Conservation (phyloP, 108 stramenopile genomes). For the Asterionellopsis glacialis region DNA sequence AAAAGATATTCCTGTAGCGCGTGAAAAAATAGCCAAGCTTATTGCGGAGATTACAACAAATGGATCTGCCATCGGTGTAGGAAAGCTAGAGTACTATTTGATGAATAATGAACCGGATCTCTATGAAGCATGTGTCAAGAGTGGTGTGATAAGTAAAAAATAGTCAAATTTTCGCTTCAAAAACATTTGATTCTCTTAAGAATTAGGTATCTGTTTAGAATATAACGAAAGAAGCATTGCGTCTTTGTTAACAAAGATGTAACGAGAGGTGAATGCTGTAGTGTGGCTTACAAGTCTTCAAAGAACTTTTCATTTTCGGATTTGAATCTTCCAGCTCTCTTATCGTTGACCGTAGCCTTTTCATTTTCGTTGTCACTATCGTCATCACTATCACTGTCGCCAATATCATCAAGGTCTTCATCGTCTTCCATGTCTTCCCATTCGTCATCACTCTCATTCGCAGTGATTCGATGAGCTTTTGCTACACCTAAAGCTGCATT, state of each 20-base stretch:
- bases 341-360: slow-evolving; percentile 31
- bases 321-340: slow-evolving; percentile 50
- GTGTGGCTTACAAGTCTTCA: slow-evolving; percentile 55
- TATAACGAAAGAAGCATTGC: too few species aligned
- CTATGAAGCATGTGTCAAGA: slow-evolving; percentile 30
- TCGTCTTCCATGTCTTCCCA: slow-evolving; percentile 73
- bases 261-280: neutral
- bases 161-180: too few species aligned
- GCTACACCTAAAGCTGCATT: neutral
- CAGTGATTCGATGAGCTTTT: slow-evolving; percentile 2
- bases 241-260: too few species aligned
- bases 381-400: slow-evolving; percentile 50
- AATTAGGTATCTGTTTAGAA: too few species aligned
- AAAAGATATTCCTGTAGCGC: slow-evolving; percentile 11
- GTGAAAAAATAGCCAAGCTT: slow-evolving; percentile 12
- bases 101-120: slow-evolving; percentile 24
- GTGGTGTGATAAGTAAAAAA: slow-evolving; percentile 12
- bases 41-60: slow-evolving; percentile 13
- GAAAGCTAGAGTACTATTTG: slow-evolving; percentile 52
- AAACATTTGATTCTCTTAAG: too few species aligned
- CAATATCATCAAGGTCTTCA: slow-evolving; percentile 4
- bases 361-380: slow-evolving; percentile 32
- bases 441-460: slow-evolving; percentile 59
- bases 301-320: slow-evolving; percentile 84
- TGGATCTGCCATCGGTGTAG: slow-evolving; percentile 18